phyloP scores from a whole-genome alignment of 805 yeast genomes.

The Dipodascus geniculatus region DNA sequence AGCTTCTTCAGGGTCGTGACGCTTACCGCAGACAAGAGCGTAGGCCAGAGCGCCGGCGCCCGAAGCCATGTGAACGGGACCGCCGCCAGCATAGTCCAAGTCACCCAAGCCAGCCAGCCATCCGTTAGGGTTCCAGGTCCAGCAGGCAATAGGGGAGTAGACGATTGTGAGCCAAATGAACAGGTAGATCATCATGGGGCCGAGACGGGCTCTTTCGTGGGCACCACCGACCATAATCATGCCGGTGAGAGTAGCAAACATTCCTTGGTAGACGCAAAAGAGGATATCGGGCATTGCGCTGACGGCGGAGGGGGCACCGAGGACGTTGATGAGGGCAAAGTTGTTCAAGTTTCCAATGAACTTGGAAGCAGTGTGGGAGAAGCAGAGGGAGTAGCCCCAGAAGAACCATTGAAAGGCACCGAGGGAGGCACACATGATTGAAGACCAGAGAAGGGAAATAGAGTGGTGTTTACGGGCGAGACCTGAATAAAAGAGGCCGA shows the following conservation, averaged over 20 bases:
- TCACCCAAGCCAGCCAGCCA: constrained; percentile 81
- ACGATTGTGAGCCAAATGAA: constrained; percentile 93
- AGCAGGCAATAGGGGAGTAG: constrained; percentile 89
- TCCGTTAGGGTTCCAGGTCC: constrained; percentile 95
- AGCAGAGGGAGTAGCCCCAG: constrained; percentile 92
- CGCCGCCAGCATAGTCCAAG: constrained; percentile 96
- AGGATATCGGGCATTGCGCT: constrained; percentile 74
- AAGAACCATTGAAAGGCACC: constrained; percentile 94
- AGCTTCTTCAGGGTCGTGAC: constrained; percentile 57
- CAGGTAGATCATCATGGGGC: constrained; percentile 91
- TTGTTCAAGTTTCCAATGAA: constrained; percentile 75
- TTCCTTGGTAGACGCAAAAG: constrained; percentile 86
- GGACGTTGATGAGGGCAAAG: constrained; percentile 68
- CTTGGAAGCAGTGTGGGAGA: constrained; percentile 54
- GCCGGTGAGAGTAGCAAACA: constrained; percentile 92
- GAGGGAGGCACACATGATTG: constrained; percentile 76
- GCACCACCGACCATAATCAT: constrained; percentile 96
- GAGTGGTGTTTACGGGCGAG: constrained; percentile 92
- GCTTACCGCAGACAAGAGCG: constrained; percentile 83
- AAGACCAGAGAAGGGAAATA: constrained; percentile 87
- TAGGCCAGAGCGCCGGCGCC: constrained; percentile 94
- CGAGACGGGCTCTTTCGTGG: constrained; percentile 90
- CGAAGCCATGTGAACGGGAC: constrained; percentile 91
- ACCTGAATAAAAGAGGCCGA: constrained; percentile 88
- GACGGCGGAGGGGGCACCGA: constrained; percentile 65